These are phyloP conservation scores for Yamadazyma atmosphaerica DNA, from an alignment of 1,139 yeast species.

Conservation along the genomic window DNA sequence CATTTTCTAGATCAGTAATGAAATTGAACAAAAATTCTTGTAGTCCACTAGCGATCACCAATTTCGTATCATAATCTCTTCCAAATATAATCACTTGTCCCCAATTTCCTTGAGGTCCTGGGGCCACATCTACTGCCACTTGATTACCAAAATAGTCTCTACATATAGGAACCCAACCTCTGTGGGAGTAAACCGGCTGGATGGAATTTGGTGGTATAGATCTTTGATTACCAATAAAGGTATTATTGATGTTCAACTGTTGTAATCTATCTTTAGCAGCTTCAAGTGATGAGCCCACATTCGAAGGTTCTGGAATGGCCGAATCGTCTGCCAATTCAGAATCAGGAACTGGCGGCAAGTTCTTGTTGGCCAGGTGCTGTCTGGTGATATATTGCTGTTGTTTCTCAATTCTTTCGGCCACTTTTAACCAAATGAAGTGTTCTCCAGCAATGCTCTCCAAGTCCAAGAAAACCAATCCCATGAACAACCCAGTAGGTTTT, in stretches of 20 bases:
- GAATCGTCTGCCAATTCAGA: slow-evolving; percentile 2
- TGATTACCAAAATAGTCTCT: slow-evolving; percentile 62
- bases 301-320: slow-evolving; percentile 3
- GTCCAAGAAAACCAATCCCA: slow-evolving; percentile 71
- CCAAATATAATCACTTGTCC: slow-evolving; percentile 68
- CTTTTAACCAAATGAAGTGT: slow-evolving; percentile 71
- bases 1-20: slow-evolving; percentile 53
- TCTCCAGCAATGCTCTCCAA: slow-evolving; percentile 71
- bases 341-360: slow-evolving; percentile 5
- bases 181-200: slow-evolving; percentile 55
- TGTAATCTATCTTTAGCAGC: slow-evolving; percentile 11
- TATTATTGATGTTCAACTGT: slow-evolving; percentile 19
- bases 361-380: no score
- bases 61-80: slow-evolving; percentile 62
- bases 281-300: slow-evolving; percentile 19
- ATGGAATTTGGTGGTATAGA: slow-evolving; percentile 59
- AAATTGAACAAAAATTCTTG: slow-evolving; percentile 53
- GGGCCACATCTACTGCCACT: slow-evolving; percentile 61
- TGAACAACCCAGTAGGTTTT: slow-evolving; percentile 69
- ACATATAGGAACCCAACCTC: slow-evolving; percentile 61
- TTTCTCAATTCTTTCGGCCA: slow-evolving; percentile 52
- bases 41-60: slow-evolving; percentile 57
- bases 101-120: slow-evolving; percentile 60
- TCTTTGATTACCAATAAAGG: slow-evolving; percentile 50
- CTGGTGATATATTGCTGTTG: slow-evolving; percentile 37